These are phyloP conservation scores for Vickermania ingenoplastis DNA, from an alignment of 208 protist species.

Conservation along the genomic window DNA sequence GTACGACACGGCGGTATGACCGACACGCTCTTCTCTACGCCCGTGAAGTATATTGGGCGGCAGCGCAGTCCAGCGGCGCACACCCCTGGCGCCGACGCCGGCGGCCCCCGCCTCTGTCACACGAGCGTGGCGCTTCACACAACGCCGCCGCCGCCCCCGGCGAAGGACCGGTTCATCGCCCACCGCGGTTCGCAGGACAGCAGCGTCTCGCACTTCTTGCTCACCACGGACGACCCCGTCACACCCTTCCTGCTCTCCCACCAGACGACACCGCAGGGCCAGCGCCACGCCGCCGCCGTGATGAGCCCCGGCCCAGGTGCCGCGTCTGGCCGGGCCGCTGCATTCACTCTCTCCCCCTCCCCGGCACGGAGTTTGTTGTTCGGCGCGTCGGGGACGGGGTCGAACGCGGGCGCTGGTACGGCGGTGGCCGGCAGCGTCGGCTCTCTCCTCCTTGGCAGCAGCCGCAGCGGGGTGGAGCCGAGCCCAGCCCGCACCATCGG, in stretches of 20 bases:
- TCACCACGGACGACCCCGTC: conserved; percentile 63
- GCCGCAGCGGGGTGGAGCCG: conserved; percentile 9
- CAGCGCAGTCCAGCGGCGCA: neutral
- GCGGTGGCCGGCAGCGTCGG: neutral
- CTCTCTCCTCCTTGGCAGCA: neutral
- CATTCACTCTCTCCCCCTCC: neutral
- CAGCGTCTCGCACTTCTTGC: conserved; percentile 60
- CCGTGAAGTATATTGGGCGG: neutral
- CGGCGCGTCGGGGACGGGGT: neutral
- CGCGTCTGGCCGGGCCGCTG: neutral
- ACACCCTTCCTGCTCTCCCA: conserved; percentile 28
- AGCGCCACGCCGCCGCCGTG: conserved; percentile 14
- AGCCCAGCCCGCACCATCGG: neutral
- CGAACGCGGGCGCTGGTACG: neutral
- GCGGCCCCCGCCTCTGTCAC: neutral
- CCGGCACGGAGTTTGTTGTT: neutral
- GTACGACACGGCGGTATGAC: neutral
- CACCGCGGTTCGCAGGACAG: conserved; percentile 40
- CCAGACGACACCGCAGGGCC: conserved; percentile 8
- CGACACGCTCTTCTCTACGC: neutral
- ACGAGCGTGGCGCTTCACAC: no score
- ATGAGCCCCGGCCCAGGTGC: conserved; percentile 7
- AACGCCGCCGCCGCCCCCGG: conserved; percentile 1
- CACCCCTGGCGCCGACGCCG: no score
- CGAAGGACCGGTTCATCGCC: conserved; percentile 65